Conservation (phyloP, 1,284 basidiomycete genomes). For the Marasmius fiardii region DNA sequence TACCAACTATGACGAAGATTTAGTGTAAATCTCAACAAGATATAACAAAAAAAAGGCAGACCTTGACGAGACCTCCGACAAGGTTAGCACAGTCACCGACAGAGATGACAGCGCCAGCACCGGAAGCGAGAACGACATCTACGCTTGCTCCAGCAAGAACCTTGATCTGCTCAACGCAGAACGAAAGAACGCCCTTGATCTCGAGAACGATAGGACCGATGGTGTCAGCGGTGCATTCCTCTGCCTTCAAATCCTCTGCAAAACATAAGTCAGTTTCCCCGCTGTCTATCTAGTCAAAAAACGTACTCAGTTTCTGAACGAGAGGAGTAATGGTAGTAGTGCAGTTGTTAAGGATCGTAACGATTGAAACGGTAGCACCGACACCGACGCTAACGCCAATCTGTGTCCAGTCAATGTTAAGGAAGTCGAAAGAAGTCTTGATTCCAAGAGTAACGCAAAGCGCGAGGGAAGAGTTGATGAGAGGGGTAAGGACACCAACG, state of each 20-base stretch:
- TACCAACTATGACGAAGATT: neutral
- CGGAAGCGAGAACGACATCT: neutral
- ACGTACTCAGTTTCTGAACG: neutral
- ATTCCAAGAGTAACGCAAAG: slow-evolving; percentile 2
- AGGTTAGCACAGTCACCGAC: slow-evolving; percentile 1
- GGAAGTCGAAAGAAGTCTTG: neutral
- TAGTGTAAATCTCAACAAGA: neutral
- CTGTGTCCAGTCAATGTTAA: neutral
- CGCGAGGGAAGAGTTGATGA: neutral
- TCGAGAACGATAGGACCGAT: neutral
- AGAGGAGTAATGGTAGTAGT: neutral
- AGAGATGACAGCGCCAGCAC: neutral
- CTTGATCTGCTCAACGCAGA: neutral
- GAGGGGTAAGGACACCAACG: neutral
- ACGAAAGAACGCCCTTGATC: neutral
- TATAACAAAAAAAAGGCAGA: neutral
- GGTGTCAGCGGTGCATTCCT: neutral
- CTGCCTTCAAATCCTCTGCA: neutral
- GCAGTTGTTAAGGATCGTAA: neutral
- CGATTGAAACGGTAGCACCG: neutral
- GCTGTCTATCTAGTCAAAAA: too few species aligned
- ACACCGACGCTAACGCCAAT: neutral
- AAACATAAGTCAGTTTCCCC: neutral
- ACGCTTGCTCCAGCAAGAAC: neutral
- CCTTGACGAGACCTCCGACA: neutral